phyloP scores from a whole-genome alignment of 768 basidiomycete genomes.

The Podaxis rugospora region DNA sequence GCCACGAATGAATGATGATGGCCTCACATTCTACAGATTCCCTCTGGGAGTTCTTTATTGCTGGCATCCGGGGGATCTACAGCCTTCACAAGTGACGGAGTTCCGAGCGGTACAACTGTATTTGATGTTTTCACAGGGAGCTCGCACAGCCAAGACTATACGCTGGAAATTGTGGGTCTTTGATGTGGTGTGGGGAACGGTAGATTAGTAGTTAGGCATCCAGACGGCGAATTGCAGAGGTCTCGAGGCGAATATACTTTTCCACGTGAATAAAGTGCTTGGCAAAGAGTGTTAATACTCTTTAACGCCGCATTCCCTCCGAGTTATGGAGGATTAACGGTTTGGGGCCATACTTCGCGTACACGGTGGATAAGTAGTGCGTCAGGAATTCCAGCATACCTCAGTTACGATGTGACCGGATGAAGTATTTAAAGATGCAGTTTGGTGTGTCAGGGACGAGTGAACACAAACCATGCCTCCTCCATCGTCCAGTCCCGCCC shows the following conservation, averaged over 20 bases:
- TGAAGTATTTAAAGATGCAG: not conserved
- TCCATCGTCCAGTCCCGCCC: conserved; percentile 38
- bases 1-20: not conserved
- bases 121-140: conserved; percentile 34
- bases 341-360: not conserved
- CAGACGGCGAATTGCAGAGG: not conserved
- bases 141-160: conserved; percentile 29
- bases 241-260: not conserved
- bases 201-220: not conserved
- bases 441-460: not conserved
- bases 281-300: conserved; percentile 8
- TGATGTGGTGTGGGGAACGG: conserved; percentile 12
- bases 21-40: conserved; percentile 26
- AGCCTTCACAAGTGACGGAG: conserved; percentile 42
- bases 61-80: conserved; percentile 48
- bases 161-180: conserved; percentile 32
- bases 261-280: not conserved
- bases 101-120: conserved; percentile 47
- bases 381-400: not conserved
- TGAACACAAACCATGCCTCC: conserved; percentile 30
- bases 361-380: not conserved
- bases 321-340: not conserved
- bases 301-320: conserved; percentile 24
- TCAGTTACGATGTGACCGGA: not conserved
- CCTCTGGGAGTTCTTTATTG: conserved; percentile 43